phyloP scores from a whole-genome alignment of 257 asterid species.

The Solanum pinnatisectum region DNA sequence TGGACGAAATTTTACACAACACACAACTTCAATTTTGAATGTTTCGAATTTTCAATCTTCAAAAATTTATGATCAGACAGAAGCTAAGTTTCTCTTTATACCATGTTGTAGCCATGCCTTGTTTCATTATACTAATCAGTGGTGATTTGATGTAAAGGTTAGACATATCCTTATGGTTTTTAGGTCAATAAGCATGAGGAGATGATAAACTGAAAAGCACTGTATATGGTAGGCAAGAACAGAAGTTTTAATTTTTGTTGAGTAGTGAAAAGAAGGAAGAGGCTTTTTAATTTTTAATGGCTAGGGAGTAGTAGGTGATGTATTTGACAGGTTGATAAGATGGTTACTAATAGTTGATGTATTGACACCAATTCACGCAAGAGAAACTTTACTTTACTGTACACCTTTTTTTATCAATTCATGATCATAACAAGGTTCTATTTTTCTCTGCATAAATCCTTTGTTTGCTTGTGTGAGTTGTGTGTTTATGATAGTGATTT shows the following conservation, averaged over 20 bases:
- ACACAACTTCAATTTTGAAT: too few species aligned
- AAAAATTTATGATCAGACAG: background rate
- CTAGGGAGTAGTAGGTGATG: conserved; percentile 1
- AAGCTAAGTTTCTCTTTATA: background rate
- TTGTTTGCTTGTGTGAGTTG: background rate
- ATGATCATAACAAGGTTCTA: background rate
- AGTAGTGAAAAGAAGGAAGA: background rate
- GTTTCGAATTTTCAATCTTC: background rate
- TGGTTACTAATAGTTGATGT: conserved; percentile 39
- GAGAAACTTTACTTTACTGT: conserved; percentile 3
- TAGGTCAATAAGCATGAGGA: conserved; percentile 33
- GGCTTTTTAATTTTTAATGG: background rate
- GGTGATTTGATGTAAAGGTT: conserved; percentile 1
- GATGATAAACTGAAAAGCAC: conserved; percentile 24
- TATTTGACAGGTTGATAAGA: conserved; percentile 26
- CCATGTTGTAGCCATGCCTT: background rate
- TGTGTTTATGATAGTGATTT: background rate
- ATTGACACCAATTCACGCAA: conserved; percentile 69
- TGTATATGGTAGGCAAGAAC: conserved; percentile 6
- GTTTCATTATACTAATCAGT: background rate
- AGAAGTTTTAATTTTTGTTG: background rate
- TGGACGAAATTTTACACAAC: background rate
- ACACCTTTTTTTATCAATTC: background rate
- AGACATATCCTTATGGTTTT: conserved; percentile 18
- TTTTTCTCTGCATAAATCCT: background rate